These are phyloP conservation scores for Lolium rigidum DNA, from an alignment of 176 grass and related monocot species.

Conservation along the genomic window DNA sequence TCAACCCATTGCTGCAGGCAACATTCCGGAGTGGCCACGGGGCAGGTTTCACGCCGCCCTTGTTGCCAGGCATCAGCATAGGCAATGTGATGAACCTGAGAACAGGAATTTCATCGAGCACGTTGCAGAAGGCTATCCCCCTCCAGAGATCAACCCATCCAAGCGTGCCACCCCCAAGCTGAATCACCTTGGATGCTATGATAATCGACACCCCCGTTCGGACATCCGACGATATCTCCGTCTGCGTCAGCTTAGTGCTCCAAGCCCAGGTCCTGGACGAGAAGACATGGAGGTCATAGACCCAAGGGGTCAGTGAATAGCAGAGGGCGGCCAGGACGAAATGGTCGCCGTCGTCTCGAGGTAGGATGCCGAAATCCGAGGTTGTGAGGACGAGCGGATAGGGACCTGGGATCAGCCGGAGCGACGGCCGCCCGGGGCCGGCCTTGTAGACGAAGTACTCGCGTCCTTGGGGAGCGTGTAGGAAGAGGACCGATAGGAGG, in stretches of 20 bases:
- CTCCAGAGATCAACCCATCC: conserved; percentile 12
- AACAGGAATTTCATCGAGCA: not conserved
- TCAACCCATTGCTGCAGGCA: not conserved
- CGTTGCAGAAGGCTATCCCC: conserved; percentile 9
- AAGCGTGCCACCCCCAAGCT: not conserved
- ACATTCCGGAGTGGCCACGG: not conserved
- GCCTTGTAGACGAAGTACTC: conserved; percentile 37
- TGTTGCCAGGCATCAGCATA: not conserved
- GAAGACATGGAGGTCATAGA: not conserved
- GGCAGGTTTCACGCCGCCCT: not conserved
- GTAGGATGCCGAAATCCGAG: not conserved
- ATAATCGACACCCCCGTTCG: not conserved
- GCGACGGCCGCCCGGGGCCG: conserved; percentile 1
- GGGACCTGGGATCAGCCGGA: not conserved
- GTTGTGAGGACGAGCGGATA: no score
- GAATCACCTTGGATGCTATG: not conserved
- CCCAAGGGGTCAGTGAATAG: not conserved
- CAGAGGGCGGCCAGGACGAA: not conserved
- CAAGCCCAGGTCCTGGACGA: conserved; percentile 2
- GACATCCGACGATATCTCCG: not conserved
- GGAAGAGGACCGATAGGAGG: not conserved
- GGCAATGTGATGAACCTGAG: conserved; percentile 16
- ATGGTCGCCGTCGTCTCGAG: not conserved
- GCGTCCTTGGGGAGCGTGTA: not conserved
- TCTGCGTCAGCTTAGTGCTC: not conserved